These are phyloP conservation scores for Polyporus tsugae DNA, from an alignment of 1,284 basidiomycete species.

Conservation along the genomic window DNA sequence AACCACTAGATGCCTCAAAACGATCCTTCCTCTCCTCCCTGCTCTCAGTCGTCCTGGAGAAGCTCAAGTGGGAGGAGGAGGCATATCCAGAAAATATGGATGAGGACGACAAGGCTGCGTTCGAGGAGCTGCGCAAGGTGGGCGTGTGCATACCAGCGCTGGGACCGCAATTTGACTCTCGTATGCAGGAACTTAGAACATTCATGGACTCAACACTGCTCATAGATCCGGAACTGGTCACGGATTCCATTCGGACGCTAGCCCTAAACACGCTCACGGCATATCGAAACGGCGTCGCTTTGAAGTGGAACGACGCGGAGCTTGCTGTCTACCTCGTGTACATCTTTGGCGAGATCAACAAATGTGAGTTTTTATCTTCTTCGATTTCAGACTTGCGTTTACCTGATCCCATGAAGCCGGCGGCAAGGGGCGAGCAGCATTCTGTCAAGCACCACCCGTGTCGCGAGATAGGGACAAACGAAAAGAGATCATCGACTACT, in stretches of 20 bases:
- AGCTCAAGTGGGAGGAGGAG: slow-evolving; percentile 93
- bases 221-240: slow-evolving; percentile 86
- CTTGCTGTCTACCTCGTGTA: slow-evolving; percentile 92
- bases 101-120: slow-evolving; percentile 88
- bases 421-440: slow-evolving; percentile 78
- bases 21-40: slow-evolving; percentile 84
- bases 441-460: slow-evolving; percentile 75
- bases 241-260: slow-evolving; percentile 73
- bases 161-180: slow-evolving; percentile 12
- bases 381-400: slow-evolving; percentile 1
- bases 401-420: slow-evolving; percentile 55
- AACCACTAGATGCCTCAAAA: slow-evolving; percentile 76
- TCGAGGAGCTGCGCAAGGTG: slow-evolving; percentile 89
- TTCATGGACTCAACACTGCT: slow-evolving; percentile 85
- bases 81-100: slow-evolving; percentile 86
- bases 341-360: slow-evolving; percentile 94
- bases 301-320: slow-evolving; percentile 96
- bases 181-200: slow-evolving; percentile 75
- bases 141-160: slow-evolving; percentile 14
- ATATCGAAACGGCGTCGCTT: slow-evolving; percentile 62
- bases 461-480: slow-evolving; percentile 67
- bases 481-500: slow-evolving; percentile 75
- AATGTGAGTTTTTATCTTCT: slow-evolving; percentile 55
- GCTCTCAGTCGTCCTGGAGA: slow-evolving; percentile 83
- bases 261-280: slow-evolving; percentile 78